Evolutionary conservation across 805 yeast species (phyloP), one percentile per base, ranked within the genome.

Genomic region (Saccharomycopsis fermentans): DNA sequence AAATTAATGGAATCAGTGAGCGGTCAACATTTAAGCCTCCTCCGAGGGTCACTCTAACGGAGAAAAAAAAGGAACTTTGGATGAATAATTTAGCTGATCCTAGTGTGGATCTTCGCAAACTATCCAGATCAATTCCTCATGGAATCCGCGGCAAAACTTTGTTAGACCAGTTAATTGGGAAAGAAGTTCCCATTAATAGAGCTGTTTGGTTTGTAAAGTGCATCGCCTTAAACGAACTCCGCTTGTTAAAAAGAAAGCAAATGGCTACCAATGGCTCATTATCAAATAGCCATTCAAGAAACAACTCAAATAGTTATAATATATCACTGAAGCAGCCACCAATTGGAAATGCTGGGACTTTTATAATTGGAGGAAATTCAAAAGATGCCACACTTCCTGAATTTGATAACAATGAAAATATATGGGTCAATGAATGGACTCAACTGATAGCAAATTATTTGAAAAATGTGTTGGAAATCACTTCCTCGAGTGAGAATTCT

Each of bases 181-280:
- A 84, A 66, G 72, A 73, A 36, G 83, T 92, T 0, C 97, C 98
- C 0, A 73, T 86, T 1, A 68, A 79, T n/a, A 74, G 97, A 60
- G 96, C 97, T 0, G 70, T 92, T 1, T 92, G 99, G 99, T 79
- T 94, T 60, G 86, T 92, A 3, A 82, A 88, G 63, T 89, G 97
- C 69, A 89, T 91, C 2, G 83, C 91, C 26, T 83, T 87, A 12
- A 87, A 90, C 62, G 96, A 90, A 65, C 74, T 82, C 36, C 69
- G 87, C 29, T 81, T 81, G 16, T 65, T 83, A 54, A 79, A 78
- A 62, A 70, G 87, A 51, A 81, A 79, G 61, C 77, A 75, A 21
- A 9, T 32, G 35, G 69, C 66, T 6, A 17, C 26, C 27, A 6
- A 24, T 34, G 47, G 52, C 5, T 37, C 43, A 27, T 21, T 8